Evolutionary conservation across 1,284 basidiomycete species (phyloP).

Genomic region (Garcileccinum viscosum): DNA sequence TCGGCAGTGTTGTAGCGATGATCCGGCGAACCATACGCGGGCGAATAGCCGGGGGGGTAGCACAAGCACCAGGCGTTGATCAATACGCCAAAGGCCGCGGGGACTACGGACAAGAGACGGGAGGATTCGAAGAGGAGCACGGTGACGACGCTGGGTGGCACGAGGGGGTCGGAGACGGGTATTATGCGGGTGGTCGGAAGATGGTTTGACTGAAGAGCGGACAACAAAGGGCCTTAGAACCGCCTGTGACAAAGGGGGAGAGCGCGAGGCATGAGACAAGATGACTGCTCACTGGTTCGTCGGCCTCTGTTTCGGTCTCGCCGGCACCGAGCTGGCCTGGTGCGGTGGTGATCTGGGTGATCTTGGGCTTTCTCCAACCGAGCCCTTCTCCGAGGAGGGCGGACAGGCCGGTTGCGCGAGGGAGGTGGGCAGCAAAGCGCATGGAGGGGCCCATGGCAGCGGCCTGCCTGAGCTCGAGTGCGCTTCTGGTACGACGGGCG

Average conservation of each 20-base stretch:
- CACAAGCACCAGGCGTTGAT: constrained; percentile 62
- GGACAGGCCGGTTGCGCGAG: constrained; percentile 27
- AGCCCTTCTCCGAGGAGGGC: constrained; percentile 34
- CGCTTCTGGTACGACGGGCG: constrained; percentile 28
- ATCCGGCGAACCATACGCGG: constrained; percentile 16
- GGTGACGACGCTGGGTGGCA: constrained; percentile 49
- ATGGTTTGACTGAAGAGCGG: constrained; percentile 52
- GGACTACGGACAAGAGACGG: constrained; percentile 75
- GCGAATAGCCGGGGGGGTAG: constrained; percentile 45
- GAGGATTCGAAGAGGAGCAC: constrained; percentile 52
- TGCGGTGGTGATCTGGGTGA: constrained; percentile 60
- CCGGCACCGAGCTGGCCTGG: constrained; percentile 67
- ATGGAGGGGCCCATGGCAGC: constrained; percentile 1
- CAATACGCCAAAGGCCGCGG: constrained; percentile 68
- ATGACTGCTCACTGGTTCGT: constrained; percentile 66
- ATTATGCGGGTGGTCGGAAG: constrained; percentile 68
- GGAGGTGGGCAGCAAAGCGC: constrained; percentile 9
- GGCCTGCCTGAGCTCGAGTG: constrained; percentile 24
- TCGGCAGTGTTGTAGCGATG: background rate
- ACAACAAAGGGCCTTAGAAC: constrained; percentile 22
- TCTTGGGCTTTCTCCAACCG: constrained; percentile 34
- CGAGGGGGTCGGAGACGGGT: constrained; percentile 51
- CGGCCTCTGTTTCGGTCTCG: constrained; percentile 79
- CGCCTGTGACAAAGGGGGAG: constrained; percentile 2
- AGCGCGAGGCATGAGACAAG: constrained; percentile 2